These are phyloP conservation scores for Achlya hypogyna DNA, from an alignment of 352 stramenopile species.

Conservation along the genomic window DNA sequence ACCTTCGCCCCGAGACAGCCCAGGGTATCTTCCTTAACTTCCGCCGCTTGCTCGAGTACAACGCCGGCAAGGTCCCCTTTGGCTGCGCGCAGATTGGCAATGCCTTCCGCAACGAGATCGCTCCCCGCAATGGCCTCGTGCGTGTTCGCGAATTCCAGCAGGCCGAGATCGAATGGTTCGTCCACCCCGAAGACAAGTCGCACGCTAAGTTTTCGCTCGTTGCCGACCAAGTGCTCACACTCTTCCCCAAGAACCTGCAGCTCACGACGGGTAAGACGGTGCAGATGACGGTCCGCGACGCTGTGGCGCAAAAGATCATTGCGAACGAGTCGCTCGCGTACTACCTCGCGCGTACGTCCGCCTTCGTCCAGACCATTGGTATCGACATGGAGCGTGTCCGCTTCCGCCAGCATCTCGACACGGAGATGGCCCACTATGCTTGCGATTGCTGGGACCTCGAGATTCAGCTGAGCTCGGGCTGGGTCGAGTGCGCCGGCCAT, in stretches of 20 bases:
- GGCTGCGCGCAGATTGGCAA: slow-evolving; percentile 80
- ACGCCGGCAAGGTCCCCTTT: slow-evolving; percentile 89
- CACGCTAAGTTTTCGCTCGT: slow-evolving; percentile 94
- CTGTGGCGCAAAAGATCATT: slow-evolving; percentile 89
- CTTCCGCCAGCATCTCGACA: slow-evolving; percentile 98
- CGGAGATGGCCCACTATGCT: slow-evolving; percentile 99
- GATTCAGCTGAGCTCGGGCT: slow-evolving; percentile 97
- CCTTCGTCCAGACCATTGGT: slow-evolving; percentile 92
- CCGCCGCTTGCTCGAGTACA: slow-evolving; percentile 95
- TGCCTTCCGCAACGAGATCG: slow-evolving; percentile 95
- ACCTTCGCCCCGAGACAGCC: slow-evolving; percentile 97
- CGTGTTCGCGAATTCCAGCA: slow-evolving; percentile 99
- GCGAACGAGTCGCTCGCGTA: slow-evolving; percentile 99
- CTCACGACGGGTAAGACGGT: slow-evolving; percentile 95
- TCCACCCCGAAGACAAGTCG: slow-evolving; percentile 97
- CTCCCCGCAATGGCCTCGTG: slow-evolving; percentile 92
- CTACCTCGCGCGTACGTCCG: slow-evolving; percentile 97
- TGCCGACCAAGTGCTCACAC: slow-evolving; percentile 76
- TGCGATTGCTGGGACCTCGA: slow-evolving; percentile 99
- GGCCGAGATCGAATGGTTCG: slow-evolving; percentile 99
- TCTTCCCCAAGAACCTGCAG: slow-evolving; percentile 94
- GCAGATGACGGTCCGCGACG: slow-evolving; percentile 85
- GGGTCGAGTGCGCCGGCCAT: slow-evolving; percentile 98
- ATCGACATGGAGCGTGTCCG: slow-evolving; percentile 92
- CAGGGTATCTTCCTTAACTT: slow-evolving; percentile 99